Evolutionary conservation across 495 filamentous ascomycete species (phyloP), one percentile per base, ranked within the genome.

Genomic region (Penicillium ucsense): DNA sequence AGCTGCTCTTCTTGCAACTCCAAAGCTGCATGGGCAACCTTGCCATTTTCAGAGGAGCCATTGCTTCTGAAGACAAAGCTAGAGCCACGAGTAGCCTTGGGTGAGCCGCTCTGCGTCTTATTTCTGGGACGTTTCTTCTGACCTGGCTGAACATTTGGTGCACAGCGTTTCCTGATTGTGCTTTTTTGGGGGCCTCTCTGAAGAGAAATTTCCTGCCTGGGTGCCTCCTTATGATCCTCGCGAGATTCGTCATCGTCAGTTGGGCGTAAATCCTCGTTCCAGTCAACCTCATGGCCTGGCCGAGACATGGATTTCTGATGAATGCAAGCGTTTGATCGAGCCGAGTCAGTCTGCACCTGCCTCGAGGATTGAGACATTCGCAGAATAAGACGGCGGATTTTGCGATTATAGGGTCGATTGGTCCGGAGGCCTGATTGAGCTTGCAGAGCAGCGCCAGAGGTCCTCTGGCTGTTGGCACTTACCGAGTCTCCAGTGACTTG

Each of bases 191-290:
- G 58, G 41, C 1, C 33, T 39, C 31, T 55, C 55, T n/a, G 57
- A 57, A 11, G 55, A 50, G 7, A 57, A 36, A 7, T 40, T 50
- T 0, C 54, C 52, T 37, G 45, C 20, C 48, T 51, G 8, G 30
- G 27, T 29, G 29, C 9, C 29, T 46, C 38, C 27, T 31, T 40
- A 9, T 29, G 28, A 12, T 2, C n/a, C 38, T 39, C 41, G 7
- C 7, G 3, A 10, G 38, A 41, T 31, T 55, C 32, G 29, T 59
- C 56, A 4, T 54, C 56, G 10, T 62, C 55, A 38, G 58, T 66
- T 9, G 56, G 56, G n/a, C 61, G 53, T 11, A 68, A 45, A 31
- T 61, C 64, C 48, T 70, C 62, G 46, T 62, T 60, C 65, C 60
- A 64, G 32, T 67, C 63, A 6, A 70, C 60, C 11, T 49, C 47